Percentiles rank a stretch among this genome's conserved stretches.
Evolutionary conservation across 805 yeast genomes (phyloP).

Genomic region (Saccharomycopsis babjevae): DNA sequence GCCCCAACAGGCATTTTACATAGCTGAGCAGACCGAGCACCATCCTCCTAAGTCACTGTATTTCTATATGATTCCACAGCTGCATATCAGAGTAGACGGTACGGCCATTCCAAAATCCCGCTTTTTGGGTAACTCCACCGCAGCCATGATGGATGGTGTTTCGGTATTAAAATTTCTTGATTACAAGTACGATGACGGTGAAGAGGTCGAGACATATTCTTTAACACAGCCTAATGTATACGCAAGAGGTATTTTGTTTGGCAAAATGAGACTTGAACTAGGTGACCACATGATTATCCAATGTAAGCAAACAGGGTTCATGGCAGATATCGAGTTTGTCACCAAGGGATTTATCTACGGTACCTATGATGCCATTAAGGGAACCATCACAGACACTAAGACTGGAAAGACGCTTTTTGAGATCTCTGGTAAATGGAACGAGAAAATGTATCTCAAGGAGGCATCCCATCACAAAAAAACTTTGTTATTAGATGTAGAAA

Average conservation of each 20-base stretch:
- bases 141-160: slow-evolving; percentile 92
- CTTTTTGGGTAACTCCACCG: slow-evolving; percentile 91
- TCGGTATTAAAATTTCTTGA: slow-evolving; percentile 64
- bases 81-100: slow-evolving; percentile 80
- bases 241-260: slow-evolving; percentile 87
- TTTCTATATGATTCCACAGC: slow-evolving; percentile 76
- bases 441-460: slow-evolving; percentile 58
- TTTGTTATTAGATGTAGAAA: slow-evolving; percentile 51
- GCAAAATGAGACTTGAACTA: slow-evolving; percentile 78
- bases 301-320: slow-evolving; percentile 46
- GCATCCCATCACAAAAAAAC: slow-evolving; percentile 36
- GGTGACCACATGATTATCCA: slow-evolving; percentile 84
- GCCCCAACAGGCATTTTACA: slow-evolving; percentile 63
- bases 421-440: slow-evolving; percentile 91
- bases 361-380: slow-evolving; percentile 81
- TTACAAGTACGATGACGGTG: slow-evolving; percentile 33
- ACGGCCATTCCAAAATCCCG: slow-evolving; percentile 76
- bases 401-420: slow-evolving; percentile 50
- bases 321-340: slow-evolving; percentile 84
- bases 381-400: slow-evolving; percentile 49
- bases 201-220: slow-evolving; percentile 52
- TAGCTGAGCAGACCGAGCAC: slow-evolving; percentile 92
- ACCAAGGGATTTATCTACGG: slow-evolving; percentile 93
- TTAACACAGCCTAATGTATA: slow-evolving; percentile 95
- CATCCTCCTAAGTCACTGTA: slow-evolving; percentile 98